Evolutionary conservation across 2,329 filamentous ascomycete species (phyloP).

Genomic region (Hymenoscyphus fraxineus): DNA sequence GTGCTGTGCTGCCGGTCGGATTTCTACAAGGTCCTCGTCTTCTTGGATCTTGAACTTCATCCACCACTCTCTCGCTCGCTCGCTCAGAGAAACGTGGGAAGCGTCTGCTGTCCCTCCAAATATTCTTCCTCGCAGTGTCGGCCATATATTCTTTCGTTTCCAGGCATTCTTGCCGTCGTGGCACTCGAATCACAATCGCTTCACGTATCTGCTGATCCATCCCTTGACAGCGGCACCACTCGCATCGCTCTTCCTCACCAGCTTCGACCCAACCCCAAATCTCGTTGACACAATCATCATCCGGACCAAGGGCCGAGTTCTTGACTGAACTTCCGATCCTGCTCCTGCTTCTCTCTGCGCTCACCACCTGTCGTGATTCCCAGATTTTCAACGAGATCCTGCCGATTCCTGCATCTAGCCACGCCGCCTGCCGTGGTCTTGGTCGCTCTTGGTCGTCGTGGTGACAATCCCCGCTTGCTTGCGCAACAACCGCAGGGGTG

Average conservation of each 20-base stretch:
- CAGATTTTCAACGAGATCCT: not conserved
- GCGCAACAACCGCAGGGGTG: constrained; percentile 25
- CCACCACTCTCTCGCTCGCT: not conserved
- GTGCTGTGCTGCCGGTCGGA: not conserved
- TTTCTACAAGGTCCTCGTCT: not conserved
- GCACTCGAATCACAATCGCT: constrained; percentile 3
- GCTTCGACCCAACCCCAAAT: not conserved
- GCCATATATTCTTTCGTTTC: not conserved
- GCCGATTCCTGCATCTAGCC: constrained; percentile 2
- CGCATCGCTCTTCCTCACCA: not conserved
- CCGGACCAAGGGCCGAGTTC: constrained; percentile 9
- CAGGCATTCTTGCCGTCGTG: not conserved
- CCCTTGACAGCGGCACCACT: constrained; percentile 3
- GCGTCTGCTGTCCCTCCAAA: not conserved
- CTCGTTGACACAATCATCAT: constrained; percentile 6
- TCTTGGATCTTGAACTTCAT: not conserved
- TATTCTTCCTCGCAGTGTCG: not conserved
- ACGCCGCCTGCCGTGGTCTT: constrained; percentile 2
- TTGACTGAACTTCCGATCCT: constrained; percentile 8
- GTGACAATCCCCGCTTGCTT: constrained; percentile 29
- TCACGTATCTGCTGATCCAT: not conserved
- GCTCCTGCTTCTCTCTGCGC: not conserved
- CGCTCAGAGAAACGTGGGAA: not conserved
- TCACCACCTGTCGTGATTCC: not conserved
- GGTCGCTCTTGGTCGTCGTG: constrained; percentile 35